Evolutionary conservation across 805 yeast genomes (phyloP), one percentile per base, ranked within the genome.

Genomic region (Wickerhamiella shivajii): DNA sequence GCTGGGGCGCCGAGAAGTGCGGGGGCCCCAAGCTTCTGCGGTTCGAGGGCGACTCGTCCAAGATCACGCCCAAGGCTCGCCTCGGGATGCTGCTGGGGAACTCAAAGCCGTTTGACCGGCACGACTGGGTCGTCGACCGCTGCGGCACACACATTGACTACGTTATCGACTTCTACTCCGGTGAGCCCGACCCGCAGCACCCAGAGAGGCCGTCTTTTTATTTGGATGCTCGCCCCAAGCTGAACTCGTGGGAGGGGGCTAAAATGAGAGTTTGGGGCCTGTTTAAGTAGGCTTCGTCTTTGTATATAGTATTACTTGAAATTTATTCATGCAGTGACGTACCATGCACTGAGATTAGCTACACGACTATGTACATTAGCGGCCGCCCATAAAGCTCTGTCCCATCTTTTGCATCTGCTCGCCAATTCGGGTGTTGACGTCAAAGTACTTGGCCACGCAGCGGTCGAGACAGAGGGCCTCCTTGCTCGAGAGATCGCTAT

Each of bases 391-490:
- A 30, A 44, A 34, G 29, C 39, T 47, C 40, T 45, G 50, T 37
- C 52, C 52, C 48, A 46, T 42, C 34, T 37, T 39, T 44, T 40
- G 53, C 57, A 48, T 50, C 44, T 44, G 37, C 60, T 85, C 96
- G 49, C 95, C 94, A 41, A 85, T 94, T 61, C 81, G 79, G 42
- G 83, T 90, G 55, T 85, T 85, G 44, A 93, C 80, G 49, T 81
- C 95, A 50, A 85, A 85, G 60, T 85, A 85, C 59, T 85, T 85
- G 48, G 90, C 71, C 38, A 85, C 97, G 65, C 97, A 85, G 68
- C 95, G 77, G 62, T 85, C 97, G 42, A 85, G 66, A 59, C 97
- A 85, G 30, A 79, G 62, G 29, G 83, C 72, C 61, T 85, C 96
- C 46, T 65, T 72, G 62, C 78, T 80, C 60, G 65, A 68, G 42